These are phyloP conservation scores for Colletotrichum limetticola DNA, from an alignment of 2,329 filamentous ascomycete genomes.

Conservation along the genomic window DNA sequence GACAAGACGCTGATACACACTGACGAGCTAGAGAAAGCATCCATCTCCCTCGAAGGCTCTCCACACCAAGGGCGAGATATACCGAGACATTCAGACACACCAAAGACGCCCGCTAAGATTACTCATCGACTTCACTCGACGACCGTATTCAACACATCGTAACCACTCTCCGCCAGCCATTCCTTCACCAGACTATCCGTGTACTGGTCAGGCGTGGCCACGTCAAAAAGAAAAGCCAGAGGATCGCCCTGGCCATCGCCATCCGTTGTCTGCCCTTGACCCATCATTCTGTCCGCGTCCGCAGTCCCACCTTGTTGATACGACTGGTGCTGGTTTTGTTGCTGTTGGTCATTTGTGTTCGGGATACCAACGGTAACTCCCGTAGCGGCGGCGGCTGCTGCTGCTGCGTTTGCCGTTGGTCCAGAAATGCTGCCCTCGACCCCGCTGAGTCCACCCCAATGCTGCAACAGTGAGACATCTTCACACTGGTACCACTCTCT, in stretches of 20 bases:
- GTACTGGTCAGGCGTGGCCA: slow-evolving; percentile 9
- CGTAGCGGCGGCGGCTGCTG: not conserved
- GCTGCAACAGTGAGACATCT: slow-evolving; percentile 25
- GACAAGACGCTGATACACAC: too few species aligned
- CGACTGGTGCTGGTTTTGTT: not conserved
- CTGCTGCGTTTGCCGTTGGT: not conserved
- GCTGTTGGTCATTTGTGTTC: not conserved
- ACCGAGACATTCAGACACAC: not conserved
- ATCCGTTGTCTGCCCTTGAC: not conserved
- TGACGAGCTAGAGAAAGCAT: not conserved
- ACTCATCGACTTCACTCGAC: not conserved
- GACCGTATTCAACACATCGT: not conserved
- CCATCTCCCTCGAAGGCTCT: not conserved
- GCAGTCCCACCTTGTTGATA: not conserved
- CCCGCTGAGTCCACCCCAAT: not conserved
- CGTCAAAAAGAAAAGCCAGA: slow-evolving; percentile 11
- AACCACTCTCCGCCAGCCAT: slow-evolving; percentile 18
- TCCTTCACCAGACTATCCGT: slow-evolving; percentile 13
- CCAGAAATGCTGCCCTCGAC: not conserved
- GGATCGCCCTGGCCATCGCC: not conserved
- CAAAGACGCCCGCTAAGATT: not conserved
- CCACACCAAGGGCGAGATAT: not conserved
- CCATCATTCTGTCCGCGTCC: not conserved
- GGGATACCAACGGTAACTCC: not conserved
- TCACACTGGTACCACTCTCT: slow-evolving; percentile 36